Conservation (phyloP, 1,284 basidiomycete genomes). For the Puccinia novopanici region DNA sequence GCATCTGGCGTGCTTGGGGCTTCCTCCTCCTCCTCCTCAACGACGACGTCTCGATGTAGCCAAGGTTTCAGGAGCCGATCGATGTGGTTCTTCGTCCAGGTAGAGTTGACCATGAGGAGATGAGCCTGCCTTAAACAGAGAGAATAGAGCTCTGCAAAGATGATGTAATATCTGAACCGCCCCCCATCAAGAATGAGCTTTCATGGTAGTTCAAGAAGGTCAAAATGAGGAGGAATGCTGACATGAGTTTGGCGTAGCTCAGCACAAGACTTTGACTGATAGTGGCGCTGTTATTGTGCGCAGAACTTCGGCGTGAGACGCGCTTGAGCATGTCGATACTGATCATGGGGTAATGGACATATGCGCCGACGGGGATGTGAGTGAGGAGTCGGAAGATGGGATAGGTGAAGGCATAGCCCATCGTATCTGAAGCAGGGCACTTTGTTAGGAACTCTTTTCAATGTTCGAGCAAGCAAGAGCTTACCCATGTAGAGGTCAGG, state of each 20-base stretch:
- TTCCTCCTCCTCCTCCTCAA: background rate
- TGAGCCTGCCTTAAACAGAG: constrained; percentile 72
- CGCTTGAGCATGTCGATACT: constrained; percentile 89
- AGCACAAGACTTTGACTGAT: constrained; percentile 69
- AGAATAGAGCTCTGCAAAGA: constrained; percentile 82
- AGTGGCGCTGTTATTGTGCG: constrained; percentile 70
- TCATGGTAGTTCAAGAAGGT: no score
- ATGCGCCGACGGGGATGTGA: constrained; percentile 72
- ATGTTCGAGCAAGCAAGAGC: constrained; percentile 52
- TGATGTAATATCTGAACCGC: constrained; percentile 74
- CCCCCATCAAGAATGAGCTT: constrained; percentile 6
- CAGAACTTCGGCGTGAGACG: constrained; percentile 67
- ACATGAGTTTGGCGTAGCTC: constrained; percentile 74
- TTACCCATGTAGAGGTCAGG: constrained; percentile 88
- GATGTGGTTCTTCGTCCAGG: constrained; percentile 89
- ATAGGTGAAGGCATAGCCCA: constrained; percentile 96
- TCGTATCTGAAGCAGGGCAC: constrained; percentile 70
- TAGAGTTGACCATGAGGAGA: constrained; percentile 83
- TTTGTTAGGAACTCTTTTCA: constrained; percentile 13
- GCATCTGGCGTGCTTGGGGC: background rate
- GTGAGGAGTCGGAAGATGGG: constrained; percentile 70
- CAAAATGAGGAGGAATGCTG: constrained; percentile 58
- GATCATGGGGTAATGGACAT: constrained; percentile 95
- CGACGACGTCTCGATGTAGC: background rate
- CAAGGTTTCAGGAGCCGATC: constrained; percentile 66